Evolutionary conservation across 345 rosid genomes (phyloP).

Genomic region (Stellera chamaejasme): DNA sequence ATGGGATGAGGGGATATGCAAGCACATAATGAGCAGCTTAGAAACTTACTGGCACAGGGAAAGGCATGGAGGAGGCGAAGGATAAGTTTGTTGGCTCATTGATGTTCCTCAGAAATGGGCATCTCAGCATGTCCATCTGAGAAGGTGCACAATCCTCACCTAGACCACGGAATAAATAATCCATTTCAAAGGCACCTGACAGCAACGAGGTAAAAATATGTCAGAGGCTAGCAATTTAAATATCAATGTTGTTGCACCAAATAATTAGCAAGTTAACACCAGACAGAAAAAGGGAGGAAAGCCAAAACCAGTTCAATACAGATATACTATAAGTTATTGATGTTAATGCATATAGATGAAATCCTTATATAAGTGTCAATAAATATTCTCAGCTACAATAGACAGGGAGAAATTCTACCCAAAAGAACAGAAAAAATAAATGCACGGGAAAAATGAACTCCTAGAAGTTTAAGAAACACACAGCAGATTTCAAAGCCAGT

Average conservation of each 20-base stretch:
- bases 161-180: conserved; percentile 38
- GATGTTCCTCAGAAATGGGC: conserved; percentile 95
- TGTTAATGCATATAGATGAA: too few relatives aligned
- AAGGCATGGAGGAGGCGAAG: conserved; percentile 53
- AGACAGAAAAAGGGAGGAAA: background rate
- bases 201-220: background rate
- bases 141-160: conserved; percentile 44
- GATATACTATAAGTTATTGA: too few relatives aligned
- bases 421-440: too few relatives aligned
- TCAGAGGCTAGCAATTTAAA: background rate
- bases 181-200: conserved; percentile 45
- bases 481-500: too few relatives aligned
- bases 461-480: too few relatives aligned
- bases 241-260: background rate
- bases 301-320: background rate
- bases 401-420: too few relatives aligned
- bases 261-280: background rate
- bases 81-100: conserved; percentile 93
- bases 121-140: conserved; percentile 48
- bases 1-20: too few relatives aligned
- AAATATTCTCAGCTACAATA: too few relatives aligned
- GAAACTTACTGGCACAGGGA: conserved; percentile 66
- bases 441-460: too few relatives aligned
- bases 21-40: background rate
- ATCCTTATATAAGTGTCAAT: too few relatives aligned